These are phyloP conservation scores for Globisporangium middletonii DNA, from an alignment of 352 stramenopile species.

Conservation along the genomic window DNA sequence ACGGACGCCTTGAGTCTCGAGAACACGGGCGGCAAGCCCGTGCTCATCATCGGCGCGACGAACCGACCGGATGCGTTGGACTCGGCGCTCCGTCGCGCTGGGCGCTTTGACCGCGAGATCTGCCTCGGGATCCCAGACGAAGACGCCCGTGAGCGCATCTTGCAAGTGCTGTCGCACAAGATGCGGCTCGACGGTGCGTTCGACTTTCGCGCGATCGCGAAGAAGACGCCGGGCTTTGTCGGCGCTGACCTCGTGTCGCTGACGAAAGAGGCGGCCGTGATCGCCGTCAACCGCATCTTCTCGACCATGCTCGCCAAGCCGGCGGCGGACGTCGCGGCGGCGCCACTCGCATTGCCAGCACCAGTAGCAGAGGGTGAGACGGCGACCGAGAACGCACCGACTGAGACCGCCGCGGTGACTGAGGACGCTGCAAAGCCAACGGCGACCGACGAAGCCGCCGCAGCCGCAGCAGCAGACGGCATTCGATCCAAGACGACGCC, in stretches of 20 bases:
- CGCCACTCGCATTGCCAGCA: not conserved
- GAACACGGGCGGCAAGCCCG: slow-evolving; percentile 86
- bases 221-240: slow-evolving; percentile 95
- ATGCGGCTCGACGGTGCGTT: slow-evolving; percentile 94
- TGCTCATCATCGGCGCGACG: slow-evolving; percentile 97
- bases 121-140: slow-evolving; percentile 96
- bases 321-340: not conserved
- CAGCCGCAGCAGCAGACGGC: slow-evolving; percentile 42
- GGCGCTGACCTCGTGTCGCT: slow-evolving; percentile 97
- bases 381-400: not conserved
- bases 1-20: slow-evolving; percentile 88
- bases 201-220: slow-evolving; percentile 92
- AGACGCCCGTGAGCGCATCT: slow-evolving; percentile 90
- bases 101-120: slow-evolving; percentile 99
- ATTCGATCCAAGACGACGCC: slow-evolving; percentile 65
- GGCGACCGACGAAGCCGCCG: slow-evolving; percentile 6
- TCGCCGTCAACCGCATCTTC: slow-evolving; percentile 98
- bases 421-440: slow-evolving; percentile 11
- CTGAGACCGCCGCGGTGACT: not conserved
- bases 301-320: slow-evolving; percentile 48
- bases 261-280: slow-evolving; percentile 97
- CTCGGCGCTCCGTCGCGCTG: slow-evolving; percentile 92
- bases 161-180: slow-evolving; percentile 89
- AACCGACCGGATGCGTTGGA: slow-evolving; percentile 97
- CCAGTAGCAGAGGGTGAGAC: not conserved